Base-by-base conservation (phyloP, 2,329 filamentous ascomycete genomes). In the Fusarium kyushuense region DNA sequence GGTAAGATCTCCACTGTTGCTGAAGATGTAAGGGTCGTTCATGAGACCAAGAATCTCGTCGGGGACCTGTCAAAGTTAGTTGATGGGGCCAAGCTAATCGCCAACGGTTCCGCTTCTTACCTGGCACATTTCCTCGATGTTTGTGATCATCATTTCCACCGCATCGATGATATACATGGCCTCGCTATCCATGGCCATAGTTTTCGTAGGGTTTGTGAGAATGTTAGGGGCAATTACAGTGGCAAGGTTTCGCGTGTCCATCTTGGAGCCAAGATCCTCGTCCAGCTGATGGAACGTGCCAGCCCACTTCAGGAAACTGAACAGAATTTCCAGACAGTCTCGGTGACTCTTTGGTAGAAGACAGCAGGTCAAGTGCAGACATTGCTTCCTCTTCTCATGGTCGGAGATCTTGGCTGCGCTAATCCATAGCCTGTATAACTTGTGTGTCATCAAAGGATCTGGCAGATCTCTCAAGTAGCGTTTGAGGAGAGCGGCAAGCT, bases 171-270 rank as follows among this genome's bases (percentile, higher is more conserved):
- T 94, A 74, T 92, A 87, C 82, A 98, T 97, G 65, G 94, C 96
- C 72, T 97, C 94, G 74, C 90, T 89, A 71, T 96, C 95, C 68
- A 94, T 87, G 42, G 87, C 88, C 9, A 86, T 84, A 48, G 84
- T 86, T 76, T 90, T 91, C 41, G 86, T 81, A 70, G 84, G 84
- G 69, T 90, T 92, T 72, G 92, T 94, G 14, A 97, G 85, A 65
- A 99, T 93, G 74, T 99, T 99, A 0, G 96, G 96, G 7, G 95
- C 94, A 79, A 99, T 97, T 67, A 99, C 96, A 5, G 96, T 98
- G 5, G 96, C 93, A 67, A 99, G 86, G 76, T 99, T 99, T 82
- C 97, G 94, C 54, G 97, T 92, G 77, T 99, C 96, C 96, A 99
- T 99, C 84, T 98, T 97, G 72, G 95, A 97, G 27, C 96, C 96